Evolutionary conservation across 2,329 filamentous ascomycete species (phyloP).

Genomic region (Colletotrichum incanum): DNA sequence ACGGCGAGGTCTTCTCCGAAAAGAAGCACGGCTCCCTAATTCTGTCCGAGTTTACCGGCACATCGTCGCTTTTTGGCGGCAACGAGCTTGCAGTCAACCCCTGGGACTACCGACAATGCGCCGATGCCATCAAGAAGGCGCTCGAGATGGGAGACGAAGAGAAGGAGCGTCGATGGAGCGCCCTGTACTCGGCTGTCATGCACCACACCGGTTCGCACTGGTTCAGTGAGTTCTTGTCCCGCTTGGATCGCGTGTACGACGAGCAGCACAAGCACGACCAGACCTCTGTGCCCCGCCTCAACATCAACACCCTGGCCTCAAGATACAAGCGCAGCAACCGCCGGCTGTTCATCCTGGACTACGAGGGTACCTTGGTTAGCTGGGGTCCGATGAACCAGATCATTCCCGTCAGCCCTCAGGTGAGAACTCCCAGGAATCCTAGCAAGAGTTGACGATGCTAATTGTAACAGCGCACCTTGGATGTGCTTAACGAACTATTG

Average conservation of each 20-base stretch:
- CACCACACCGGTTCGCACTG: conserved; percentile 89
- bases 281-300: conserved; percentile 88
- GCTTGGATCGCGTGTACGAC: conserved; percentile 82
- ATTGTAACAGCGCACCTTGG: conserved; percentile 77
- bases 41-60: conserved; percentile 95
- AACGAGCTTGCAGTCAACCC: conserved; percentile 91
- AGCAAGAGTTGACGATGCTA: conserved; percentile 26
- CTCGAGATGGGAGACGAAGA: conserved; percentile 85
- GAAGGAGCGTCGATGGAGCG: conserved; percentile 81
- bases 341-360: conserved; percentile 91
- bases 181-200: conserved; percentile 80
- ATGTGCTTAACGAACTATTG: conserved; percentile 85
- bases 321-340: conserved; percentile 77
- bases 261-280: conserved; percentile 90
- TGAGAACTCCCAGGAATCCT: conserved; percentile 46
- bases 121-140: conserved; percentile 86
- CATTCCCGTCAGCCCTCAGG: conserved; percentile 84
- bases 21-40: conserved; percentile 93
- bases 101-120: conserved; percentile 93
- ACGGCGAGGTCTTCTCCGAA: conserved; percentile 77
- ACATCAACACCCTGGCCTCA: conserved; percentile 74
- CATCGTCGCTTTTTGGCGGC: conserved; percentile 85
- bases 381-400: conserved; percentile 89
- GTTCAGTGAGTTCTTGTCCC: conserved; percentile 82
- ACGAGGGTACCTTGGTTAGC: conserved; percentile 91